Evolutionary conservation across 345 rosid species (phyloP).

Genomic region (Reutealis trisperma): DNA sequence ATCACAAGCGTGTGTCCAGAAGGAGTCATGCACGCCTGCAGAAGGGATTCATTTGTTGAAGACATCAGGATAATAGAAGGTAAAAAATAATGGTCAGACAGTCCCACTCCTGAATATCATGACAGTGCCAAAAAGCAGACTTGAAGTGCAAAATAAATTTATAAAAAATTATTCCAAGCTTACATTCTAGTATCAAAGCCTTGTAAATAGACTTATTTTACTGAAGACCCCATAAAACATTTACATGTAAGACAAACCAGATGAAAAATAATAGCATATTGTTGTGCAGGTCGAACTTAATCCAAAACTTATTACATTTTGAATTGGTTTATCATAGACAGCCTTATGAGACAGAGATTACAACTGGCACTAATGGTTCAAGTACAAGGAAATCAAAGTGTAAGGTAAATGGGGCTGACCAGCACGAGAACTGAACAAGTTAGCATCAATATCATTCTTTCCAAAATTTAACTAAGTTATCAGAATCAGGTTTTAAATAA

Average conservation of each 20-base stretch:
- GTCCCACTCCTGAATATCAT: not conserved
- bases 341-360: not conserved
- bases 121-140: not conserved
- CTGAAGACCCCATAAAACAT: not conserved
- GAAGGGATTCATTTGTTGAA: conserved; percentile 20
- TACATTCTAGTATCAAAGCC: not conserved
- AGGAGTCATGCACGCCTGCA: conserved; percentile 97
- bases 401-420: not conserved
- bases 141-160: not conserved
- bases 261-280: not conserved
- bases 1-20: conserved; percentile 98
- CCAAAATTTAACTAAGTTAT: not conserved
- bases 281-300: not conserved
- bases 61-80: not conserved
- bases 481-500: not conserved
- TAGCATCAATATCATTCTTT: not conserved
- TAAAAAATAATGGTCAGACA: not conserved
- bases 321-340: not conserved
- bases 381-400: not conserved
- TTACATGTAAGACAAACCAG: not conserved
- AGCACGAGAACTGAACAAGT: not conserved
- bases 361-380: not conserved
- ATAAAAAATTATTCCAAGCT: not conserved
- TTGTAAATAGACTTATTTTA: not conserved
- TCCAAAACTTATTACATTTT: not conserved